Base-by-base conservation (phyloP, 116 monocot species). In the Phalaenopsis hybrid region DNA sequence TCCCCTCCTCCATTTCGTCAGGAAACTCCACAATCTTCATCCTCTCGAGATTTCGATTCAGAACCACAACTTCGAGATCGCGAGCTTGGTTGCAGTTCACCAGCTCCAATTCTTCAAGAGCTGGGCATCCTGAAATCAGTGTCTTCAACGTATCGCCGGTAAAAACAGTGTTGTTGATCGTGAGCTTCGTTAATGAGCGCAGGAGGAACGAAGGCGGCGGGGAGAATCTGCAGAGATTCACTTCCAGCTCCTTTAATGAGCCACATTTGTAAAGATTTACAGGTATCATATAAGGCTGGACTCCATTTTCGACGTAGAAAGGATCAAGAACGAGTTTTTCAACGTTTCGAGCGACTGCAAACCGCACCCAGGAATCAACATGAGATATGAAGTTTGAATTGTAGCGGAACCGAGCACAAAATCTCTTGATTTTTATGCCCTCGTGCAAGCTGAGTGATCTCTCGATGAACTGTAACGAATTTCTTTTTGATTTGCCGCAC, bases 71-170 rank as follows among this genome's bases (percentile, higher is more conserved):
- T 0, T 77, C 52, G 1, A 77, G 51, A 77, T 77, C 51, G 0
- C 77, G 51, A 13, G 77, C 77, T 52, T 25, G 77, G 25, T 77
- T 77, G 51, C 77, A 77, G 77, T 77, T 77, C 52, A 77, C 77
- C 77, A 77, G 6, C 4, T 5, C 50, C 13, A 77, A 31, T 50
- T 77, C 51, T 52, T 77, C 77, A 25, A 77, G 25, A 17, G 28
- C 52, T 20, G 77, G 77, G 16, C 51, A 77, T 77, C 77, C 77
- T 31, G 77, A 49, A 49, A 52, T 51, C 28, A 77, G 51, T 31
- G 25, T 49, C 51, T 49, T 49, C 77, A 77, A 52, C 15, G 52
- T 31, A 11, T 77, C 28, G 3, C 77, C 52, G 28, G 31, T 31
- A 10, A 77, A 52, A 4, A 51, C 77, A 3, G 28, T 28, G 51